Evolutionary conservation across 306 rosid genomes (phyloP).

Genomic region (Prunus davidiana): DNA sequence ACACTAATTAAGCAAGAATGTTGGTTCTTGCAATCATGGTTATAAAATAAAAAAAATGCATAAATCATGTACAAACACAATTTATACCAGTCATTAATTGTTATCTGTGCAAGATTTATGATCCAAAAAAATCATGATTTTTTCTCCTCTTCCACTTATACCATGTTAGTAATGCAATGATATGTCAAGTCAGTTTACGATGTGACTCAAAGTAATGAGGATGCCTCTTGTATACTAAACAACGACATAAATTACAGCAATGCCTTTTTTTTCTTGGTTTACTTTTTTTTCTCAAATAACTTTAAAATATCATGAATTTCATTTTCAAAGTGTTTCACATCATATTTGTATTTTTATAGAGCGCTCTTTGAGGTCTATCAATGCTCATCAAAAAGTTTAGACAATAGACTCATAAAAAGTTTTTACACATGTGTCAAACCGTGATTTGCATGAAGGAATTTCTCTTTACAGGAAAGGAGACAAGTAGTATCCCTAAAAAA

Average conservation of each 20-base stretch:
- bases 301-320: neutral
- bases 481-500: too few relatives aligned
- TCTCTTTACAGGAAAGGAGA: too few relatives aligned
- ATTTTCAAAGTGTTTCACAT: neutral
- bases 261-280: neutral
- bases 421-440: too few relatives aligned
- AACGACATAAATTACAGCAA: neutral
- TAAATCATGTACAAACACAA: neutral
- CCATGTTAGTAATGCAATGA: neutral
- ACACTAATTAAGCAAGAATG: neutral
- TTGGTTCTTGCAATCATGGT: neutral
- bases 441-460: too few relatives aligned
- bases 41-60: neutral
- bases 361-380: neutral
- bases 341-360: neutral
- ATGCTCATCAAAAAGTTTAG: too few relatives aligned
- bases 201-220: neutral
- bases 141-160: too few relatives aligned
- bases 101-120: neutral
- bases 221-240: neutral
- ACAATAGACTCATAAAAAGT: neutral
- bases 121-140: too few relatives aligned
- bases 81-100: neutral
- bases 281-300: neutral
- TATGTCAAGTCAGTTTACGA: neutral